Evolutionary conservation across 2,329 filamentous ascomycete species (phyloP), one percentile per base, ranked within the genome.

Genomic region (Bipolaris victoriae): DNA sequence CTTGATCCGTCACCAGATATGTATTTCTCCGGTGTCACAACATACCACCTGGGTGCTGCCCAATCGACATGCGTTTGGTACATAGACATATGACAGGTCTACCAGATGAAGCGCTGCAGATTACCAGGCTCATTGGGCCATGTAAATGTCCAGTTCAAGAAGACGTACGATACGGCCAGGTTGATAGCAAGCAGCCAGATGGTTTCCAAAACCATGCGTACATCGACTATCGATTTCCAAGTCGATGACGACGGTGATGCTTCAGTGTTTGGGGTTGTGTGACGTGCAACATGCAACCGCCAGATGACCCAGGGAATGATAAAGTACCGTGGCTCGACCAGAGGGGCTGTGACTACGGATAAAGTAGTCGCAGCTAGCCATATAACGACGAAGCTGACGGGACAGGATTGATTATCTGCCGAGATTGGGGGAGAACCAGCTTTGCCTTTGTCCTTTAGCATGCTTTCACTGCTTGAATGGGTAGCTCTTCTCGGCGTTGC

Each of bases 241-340:
- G 5, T 26, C 3, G 20, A 49, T 11, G 15, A 22, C 5, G 41
- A 20, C 15, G 3, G n/a, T 24, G 5, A 9, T 16, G 20, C 20
- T 26, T 35, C 31, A 15, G 61, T 60, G 44, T 56, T 48, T 48
- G 68, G 64, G 35, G 48, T 49, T 81, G 76, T 45, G 15, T 60
- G 45, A 45, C 69, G 63, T 0, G 91, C 91, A 0, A 96, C 79
- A 68, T 96, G 84, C 7, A 98, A 78, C 0, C 95, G 85, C 91
- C 93, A 98, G 68, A 97, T 88, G 7, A 97, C 85, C 92, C 92
- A 99, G 0, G 94, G 93, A 11, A 97, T 83, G 72, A 99, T 96
- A 76, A 97, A 97, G 77, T 99, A 99, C 13, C 95, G 86, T 13
- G 95, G 95, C 75, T 99, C 95, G 9, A 99, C 94, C 0, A 99